These are phyloP conservation scores for Bipolaris gigantea DNA, from an alignment of 2,329 filamentous ascomycete species.

Conservation along the genomic window DNA sequence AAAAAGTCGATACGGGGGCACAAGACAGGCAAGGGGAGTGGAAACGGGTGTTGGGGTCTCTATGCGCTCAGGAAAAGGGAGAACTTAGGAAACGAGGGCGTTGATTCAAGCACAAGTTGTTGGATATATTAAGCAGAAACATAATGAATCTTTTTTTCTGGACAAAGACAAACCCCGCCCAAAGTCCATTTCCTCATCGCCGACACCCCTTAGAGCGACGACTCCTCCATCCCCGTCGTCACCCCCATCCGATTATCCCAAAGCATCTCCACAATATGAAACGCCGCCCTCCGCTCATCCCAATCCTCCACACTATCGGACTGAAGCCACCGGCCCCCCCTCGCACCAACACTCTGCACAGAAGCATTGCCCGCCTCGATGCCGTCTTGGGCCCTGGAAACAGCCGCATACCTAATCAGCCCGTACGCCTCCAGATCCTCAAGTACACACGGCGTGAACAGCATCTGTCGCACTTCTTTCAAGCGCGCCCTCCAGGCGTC, in stretches of 20 bases:
- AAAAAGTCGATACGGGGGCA: too few species aligned
- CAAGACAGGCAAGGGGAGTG: too few species aligned
- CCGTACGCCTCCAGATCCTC: conserved; percentile 5
- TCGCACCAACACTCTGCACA: conserved; percentile 6
- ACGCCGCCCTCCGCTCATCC: neutral
- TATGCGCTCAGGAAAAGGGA: too few species aligned
- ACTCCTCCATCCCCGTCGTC: neutral
- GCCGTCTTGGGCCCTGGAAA: neutral
- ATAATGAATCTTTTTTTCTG: too few species aligned
- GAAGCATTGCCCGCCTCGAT: neutral
- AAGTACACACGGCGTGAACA: conserved; percentile 17
- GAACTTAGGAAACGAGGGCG: too few species aligned
- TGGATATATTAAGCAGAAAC: too few species aligned
- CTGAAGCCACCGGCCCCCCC: conserved; percentile 11
- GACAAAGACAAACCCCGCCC: too few species aligned
- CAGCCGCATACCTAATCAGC: conserved; percentile 5
- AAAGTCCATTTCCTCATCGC: too few species aligned
- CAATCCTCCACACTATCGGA: conserved; percentile 1
- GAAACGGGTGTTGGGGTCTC: too few species aligned
- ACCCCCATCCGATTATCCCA: neutral
- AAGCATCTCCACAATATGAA: neutral
- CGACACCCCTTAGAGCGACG: neutral
- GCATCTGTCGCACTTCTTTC: neutral
- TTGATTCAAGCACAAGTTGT: too few species aligned
- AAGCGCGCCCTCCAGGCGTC: neutral